phyloP scores from a whole-genome alignment of 1,284 basidiomycete genomes.

The Tylopilus sp. region DNA sequence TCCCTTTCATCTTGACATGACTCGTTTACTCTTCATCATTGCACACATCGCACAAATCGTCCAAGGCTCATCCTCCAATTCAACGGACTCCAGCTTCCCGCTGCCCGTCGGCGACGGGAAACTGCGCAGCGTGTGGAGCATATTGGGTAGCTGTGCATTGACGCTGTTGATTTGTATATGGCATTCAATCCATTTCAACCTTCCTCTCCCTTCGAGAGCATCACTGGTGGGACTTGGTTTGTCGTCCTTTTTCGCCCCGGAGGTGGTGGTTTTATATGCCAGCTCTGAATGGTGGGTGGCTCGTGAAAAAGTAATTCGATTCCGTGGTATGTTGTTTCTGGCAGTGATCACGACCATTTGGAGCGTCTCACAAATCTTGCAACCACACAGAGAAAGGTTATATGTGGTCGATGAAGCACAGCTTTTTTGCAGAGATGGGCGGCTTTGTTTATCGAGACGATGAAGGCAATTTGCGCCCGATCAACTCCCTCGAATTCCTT shows the following conservation, averaged over 20 bases:
- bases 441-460: slow-evolving; percentile 1
- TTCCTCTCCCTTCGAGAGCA: background rate
- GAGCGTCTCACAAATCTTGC: background rate
- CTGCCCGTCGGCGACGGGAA: background rate
- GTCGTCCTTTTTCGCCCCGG: background rate
- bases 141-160: background rate
- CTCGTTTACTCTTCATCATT: background rate
- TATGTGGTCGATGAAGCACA: slow-evolving; percentile 2
- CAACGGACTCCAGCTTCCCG: background rate
- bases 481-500: background rate
- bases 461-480: background rate
- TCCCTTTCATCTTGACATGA: background rate
- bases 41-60: background rate
- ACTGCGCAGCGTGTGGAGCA: slow-evolving; percentile 1
- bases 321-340: background rate
- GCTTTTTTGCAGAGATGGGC: slow-evolving; percentile 3
- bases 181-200: background rate
- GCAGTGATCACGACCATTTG: background rate
- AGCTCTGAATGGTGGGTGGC: background rate
- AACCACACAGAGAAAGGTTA: background rate
- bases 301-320: background rate
- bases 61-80: background rate
- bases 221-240: background rate
- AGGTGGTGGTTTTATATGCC: background rate
- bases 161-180: slow-evolving; percentile 4